Conservation (phyloP, 2,329 filamentous ascomycete genomes). For the Diaporthe capsici region DNA sequence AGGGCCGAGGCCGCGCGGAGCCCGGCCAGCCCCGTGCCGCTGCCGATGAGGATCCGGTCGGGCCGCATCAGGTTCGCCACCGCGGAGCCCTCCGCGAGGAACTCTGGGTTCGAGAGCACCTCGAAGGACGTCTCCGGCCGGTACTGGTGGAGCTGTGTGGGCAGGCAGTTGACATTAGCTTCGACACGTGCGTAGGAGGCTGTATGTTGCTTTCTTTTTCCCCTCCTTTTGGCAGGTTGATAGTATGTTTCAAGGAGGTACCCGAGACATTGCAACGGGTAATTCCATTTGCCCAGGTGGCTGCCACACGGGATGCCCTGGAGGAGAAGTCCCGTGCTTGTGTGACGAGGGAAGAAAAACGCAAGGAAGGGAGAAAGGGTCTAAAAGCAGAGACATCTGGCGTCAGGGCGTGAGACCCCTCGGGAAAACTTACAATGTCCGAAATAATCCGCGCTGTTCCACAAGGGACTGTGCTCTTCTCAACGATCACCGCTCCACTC, state of each 20-base stretch:
- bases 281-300: background rate
- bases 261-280: slow-evolving; percentile 38
- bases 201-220: background rate
- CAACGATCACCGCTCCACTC: slow-evolving; percentile 70
- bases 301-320: background rate
- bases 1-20: slow-evolving; percentile 64
- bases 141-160: slow-evolving; percentile 47
- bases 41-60: slow-evolving; percentile 74
- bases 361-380: background rate
- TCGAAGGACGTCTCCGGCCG: slow-evolving; percentile 67
- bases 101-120: slow-evolving; percentile 75
- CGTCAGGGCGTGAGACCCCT: slow-evolving; percentile 5
- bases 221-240: background rate
- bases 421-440: slow-evolving; percentile 60
- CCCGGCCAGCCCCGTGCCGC: slow-evolving; percentile 61
- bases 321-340: background rate
- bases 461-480: slow-evolving; percentile 76
- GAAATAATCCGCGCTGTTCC: slow-evolving; percentile 70
- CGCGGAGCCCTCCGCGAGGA: slow-evolving; percentile 73
- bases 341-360: background rate
- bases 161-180: slow-evolving; percentile 1
- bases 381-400: background rate
- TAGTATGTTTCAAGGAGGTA: slow-evolving; percentile 3
- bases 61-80: slow-evolving; percentile 69
- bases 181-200: slow-evolving; percentile 9